Evolutionary conservation across 2,329 filamentous ascomycete species (phyloP).

Genomic region (Talaromyces pinophilus): DNA sequence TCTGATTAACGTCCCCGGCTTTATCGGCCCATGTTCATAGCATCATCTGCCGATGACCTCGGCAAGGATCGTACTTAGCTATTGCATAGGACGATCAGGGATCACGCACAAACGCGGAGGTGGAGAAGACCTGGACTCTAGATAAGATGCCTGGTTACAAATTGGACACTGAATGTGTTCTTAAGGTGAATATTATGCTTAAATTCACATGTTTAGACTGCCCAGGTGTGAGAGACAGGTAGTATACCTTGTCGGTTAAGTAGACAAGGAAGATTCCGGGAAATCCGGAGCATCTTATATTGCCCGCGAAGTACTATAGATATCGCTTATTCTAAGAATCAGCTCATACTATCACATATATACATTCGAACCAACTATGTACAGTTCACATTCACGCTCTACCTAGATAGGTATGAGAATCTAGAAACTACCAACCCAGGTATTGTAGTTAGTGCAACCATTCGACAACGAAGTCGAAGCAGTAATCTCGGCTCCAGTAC

Average conservation of each 20-base stretch:
- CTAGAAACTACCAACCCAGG: conserved; percentile 23
- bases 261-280: neutral
- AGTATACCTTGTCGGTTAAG: neutral
- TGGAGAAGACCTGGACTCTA: neutral
- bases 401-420: neutral
- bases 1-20: neutral
- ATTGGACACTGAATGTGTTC: neutral
- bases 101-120: neutral
- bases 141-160: neutral
- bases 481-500: conserved; percentile 37
- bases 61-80: neutral
- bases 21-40: neutral
- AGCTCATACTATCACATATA: neutral
- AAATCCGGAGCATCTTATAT: neutral
- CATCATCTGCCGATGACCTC: conserved; percentile 1
- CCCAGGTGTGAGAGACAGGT: too few relatives aligned
- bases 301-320: too few relatives aligned
- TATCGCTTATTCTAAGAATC: too few relatives aligned
- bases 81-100: neutral
- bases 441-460: conserved; percentile 23
- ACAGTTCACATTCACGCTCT: neutral
- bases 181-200: neutral
- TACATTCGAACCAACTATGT: neutral
- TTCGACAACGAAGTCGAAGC: conserved; percentile 17
- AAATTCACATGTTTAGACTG: neutral